A percentile compares a stretch with the other conserved stretches of the same genome.
These are phyloP conservation scores for Microbotryum silenes-acaulis DNA, from an alignment of 1,284 basidiomycete genomes.

Conservation along the genomic window DNA sequence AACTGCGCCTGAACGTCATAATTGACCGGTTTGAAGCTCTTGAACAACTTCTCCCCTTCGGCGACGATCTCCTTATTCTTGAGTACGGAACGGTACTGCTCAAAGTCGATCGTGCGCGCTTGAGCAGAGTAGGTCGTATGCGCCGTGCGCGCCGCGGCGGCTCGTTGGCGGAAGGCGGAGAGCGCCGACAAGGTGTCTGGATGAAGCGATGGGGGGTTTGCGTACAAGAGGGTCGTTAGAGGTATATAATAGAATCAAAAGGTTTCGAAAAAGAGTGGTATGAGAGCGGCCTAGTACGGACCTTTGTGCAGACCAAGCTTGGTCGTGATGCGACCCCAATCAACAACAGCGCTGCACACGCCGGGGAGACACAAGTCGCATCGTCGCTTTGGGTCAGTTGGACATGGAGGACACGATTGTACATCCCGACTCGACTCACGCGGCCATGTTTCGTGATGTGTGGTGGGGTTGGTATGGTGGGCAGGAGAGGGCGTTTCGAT, in stretches of 20 bases:
- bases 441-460: too few species aligned
- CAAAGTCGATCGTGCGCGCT: constrained; percentile 56
- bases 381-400: too few species aligned
- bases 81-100: constrained; percentile 80
- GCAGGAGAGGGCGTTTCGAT: too few species aligned
- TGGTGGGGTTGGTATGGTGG: too few species aligned
- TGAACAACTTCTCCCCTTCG: constrained; percentile 84
- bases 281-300: constrained; percentile 36
- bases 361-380: neutral
- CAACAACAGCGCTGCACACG: constrained; percentile 38
- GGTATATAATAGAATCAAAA: neutral
- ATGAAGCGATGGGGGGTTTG: too few species aligned
- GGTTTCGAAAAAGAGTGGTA: neutral
- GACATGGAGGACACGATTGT: too few species aligned
- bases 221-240: neutral
- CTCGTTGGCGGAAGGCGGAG: constrained; percentile 93
- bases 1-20: constrained; percentile 87
- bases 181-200: constrained; percentile 79
- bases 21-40: constrained; percentile 88
- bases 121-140: constrained; percentile 25
- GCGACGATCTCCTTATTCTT: constrained; percentile 90
- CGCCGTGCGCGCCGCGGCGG: constrained; percentile 60
- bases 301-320: constrained; percentile 88
- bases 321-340: constrained; percentile 84
- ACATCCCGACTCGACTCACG: too few species aligned